Percentiles rank a stretch among this genome's conserved stretches.
phyloP scores from a whole-genome alignment of 2,329 filamentous ascomycete genomes.

The Talaromyces rugulosus region DNA sequence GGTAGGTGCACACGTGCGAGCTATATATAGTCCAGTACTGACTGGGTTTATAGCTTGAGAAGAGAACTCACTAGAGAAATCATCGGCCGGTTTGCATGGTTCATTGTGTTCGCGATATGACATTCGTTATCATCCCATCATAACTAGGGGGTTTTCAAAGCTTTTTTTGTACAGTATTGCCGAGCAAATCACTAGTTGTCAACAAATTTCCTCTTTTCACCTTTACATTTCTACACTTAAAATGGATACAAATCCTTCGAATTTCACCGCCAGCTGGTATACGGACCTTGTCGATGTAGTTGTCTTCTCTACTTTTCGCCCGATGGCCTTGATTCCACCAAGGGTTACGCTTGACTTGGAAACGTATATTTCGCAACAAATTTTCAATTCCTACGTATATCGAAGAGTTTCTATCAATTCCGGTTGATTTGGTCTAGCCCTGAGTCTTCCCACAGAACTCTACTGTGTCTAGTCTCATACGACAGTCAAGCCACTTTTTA shows the following conservation, averaged over 20 bases:
- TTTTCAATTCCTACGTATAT: not conserved
- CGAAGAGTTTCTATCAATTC: not conserved
- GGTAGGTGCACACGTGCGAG: constrained; percentile 40
- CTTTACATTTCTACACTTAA: not conserved
- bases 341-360: not conserved
- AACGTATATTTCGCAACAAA: not conserved
- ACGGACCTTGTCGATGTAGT: not conserved
- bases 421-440: not conserved
- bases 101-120: constrained; percentile 6
- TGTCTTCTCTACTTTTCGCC: not conserved
- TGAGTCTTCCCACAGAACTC: not conserved
- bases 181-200: not conserved
- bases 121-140: not conserved
- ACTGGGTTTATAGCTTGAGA: constrained; percentile 32
- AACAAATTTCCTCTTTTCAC: not conserved
- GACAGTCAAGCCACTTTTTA: not conserved
- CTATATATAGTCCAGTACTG: constrained; percentile 14
- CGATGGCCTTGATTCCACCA: not conserved
- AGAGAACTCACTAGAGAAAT: constrained; percentile 32
- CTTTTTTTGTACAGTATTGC: not conserved
- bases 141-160: not conserved
- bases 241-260: not conserved
- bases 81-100: constrained; percentile 2
- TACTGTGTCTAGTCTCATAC: not conserved
- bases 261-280: not conserved